These are phyloP conservation scores for Tephrocybe sp. DNA, from an alignment of 768 basidiomycete species.

Conservation along the genomic window DNA sequence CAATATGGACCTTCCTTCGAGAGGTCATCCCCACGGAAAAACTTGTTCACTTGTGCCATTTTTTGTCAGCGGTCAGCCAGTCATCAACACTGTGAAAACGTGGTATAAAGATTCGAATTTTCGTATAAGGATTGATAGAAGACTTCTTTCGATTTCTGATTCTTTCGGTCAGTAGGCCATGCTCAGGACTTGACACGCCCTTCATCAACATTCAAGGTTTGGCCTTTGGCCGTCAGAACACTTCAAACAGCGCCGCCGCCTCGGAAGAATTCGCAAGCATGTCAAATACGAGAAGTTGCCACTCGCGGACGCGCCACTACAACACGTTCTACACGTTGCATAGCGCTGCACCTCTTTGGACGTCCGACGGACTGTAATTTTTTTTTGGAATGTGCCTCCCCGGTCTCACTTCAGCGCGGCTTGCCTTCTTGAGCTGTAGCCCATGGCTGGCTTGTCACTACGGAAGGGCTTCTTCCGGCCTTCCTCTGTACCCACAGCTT, in stretches of 20 bases:
- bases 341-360: background rate
- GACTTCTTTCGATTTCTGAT: background rate
- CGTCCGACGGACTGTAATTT: background rate
- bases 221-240: conserved; percentile 1
- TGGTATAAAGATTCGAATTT: too few species aligned
- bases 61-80: too few species aligned
- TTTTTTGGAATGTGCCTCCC: background rate
- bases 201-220: too few species aligned
- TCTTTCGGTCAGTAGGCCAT: conserved; percentile 1
- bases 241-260: conserved; percentile 6
- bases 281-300: background rate
- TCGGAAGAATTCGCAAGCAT: background rate
- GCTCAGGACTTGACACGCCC: too few species aligned
- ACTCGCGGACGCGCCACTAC: background rate
- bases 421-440: background rate
- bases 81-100: background rate
- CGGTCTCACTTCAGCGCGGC: background rate
- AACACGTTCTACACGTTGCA: background rate
- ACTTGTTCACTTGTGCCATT: background rate
- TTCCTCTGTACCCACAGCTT: background rate
- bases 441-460: background rate
- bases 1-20: background rate
- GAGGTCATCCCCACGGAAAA: too few species aligned
- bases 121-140: background rate
- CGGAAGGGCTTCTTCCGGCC: conserved; percentile 5